These are phyloP conservation scores for Vachellia collinsii DNA, from an alignment of 306 rosid genomes.

Conservation along the genomic window DNA sequence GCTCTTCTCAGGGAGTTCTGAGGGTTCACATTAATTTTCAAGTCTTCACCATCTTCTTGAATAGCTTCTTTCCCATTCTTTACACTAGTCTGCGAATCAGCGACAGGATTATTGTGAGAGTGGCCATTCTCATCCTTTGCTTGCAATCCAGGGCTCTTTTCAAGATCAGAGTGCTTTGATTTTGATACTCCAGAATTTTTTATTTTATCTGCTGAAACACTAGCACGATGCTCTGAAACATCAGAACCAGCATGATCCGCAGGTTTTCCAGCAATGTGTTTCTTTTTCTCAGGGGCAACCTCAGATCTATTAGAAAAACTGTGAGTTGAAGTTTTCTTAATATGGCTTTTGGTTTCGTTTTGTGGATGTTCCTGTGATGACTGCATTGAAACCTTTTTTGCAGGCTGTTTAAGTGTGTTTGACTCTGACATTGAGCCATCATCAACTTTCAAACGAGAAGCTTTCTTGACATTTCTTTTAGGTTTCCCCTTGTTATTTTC, in stretches of 20 bases:
- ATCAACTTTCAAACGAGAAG: constrained; percentile 39
- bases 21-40: constrained; percentile 29
- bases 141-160: constrained; percentile 31
- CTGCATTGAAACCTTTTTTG: constrained; percentile 42
- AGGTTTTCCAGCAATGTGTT: constrained; percentile 34
- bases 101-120: constrained; percentile 17
- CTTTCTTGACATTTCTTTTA: constrained; percentile 48
- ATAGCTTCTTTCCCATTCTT: constrained; percentile 37
- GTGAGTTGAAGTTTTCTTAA: constrained; percentile 37
- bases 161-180: constrained; percentile 31
- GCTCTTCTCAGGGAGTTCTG: constrained; percentile 54
- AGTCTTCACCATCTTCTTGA: constrained; percentile 38
- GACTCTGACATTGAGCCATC: constrained; percentile 37
- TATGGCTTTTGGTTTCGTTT: constrained; percentile 47
- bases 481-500: constrained; percentile 35
- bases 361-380: constrained; percentile 47
- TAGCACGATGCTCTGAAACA: constrained; percentile 38
- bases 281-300: constrained; percentile 45
- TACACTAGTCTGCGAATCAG: constrained; percentile 28
- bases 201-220: constrained; percentile 44
- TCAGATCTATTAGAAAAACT: constrained; percentile 45
- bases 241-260: constrained; percentile 37
- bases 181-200: constrained; percentile 34
- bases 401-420: constrained; percentile 42
- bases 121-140: constrained; percentile 34